These are phyloP conservation scores for Oropetium thomaeum DNA, from an alignment of 176 grass and related monocot species.

Conservation along the genomic window DNA sequence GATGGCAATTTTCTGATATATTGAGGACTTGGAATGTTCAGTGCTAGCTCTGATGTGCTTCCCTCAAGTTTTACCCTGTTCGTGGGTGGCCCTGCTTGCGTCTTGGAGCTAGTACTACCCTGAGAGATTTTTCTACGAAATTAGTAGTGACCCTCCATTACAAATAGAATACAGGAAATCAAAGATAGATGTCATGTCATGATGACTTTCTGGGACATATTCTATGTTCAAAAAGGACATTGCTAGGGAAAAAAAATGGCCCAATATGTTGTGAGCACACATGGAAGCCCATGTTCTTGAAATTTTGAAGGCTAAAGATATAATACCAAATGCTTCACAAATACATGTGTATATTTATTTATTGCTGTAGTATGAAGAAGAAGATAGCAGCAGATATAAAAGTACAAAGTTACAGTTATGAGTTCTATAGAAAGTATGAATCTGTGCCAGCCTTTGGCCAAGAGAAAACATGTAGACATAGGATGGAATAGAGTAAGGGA, in stretches of 20 bases:
- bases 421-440: slow-evolving; percentile 4
- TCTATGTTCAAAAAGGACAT: neutral
- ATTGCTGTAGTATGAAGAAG: neutral
- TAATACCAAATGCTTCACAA: neutral
- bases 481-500: neutral
- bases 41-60: slow-evolving; percentile 7
- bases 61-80: slow-evolving; percentile 18
- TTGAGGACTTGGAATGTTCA: slow-evolving; percentile 24
- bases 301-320: neutral
- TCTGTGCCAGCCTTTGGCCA: neutral
- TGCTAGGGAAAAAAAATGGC: slow-evolving; percentile 5
- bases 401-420: neutral
- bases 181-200: neutral
- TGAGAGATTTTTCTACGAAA: slow-evolving; percentile 33
- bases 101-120: slow-evolving; percentile 25
- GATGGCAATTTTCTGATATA: slow-evolving; percentile 20
- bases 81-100: slow-evolving; percentile 19
- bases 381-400: neutral
- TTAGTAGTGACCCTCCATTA: neutral
- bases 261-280: neutral
- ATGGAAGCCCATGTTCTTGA: neutral
- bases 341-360: neutral
- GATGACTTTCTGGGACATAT: neutral
- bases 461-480: slow-evolving; percentile 1
- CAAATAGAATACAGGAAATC: neutral